Conservation (phyloP, 2,329 filamentous ascomycete species). For the Lasiodiplodia sp. region DNA sequence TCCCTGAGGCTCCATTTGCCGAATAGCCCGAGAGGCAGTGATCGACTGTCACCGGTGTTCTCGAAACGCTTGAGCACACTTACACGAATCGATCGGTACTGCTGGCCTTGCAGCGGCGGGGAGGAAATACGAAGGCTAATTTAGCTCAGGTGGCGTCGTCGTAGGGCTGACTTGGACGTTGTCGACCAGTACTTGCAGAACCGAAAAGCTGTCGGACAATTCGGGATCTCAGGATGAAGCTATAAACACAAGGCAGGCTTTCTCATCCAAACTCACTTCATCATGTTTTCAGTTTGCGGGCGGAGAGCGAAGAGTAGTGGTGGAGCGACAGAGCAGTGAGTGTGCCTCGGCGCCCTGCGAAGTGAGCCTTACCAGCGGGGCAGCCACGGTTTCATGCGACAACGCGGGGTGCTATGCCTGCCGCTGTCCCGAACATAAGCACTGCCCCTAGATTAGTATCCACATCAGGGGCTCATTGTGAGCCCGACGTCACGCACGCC, state of each 20-base stretch:
- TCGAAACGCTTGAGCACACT: not conserved
- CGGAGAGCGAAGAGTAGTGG: not conserved
- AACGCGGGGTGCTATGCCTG: not conserved
- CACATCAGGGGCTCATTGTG: not conserved
- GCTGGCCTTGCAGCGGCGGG: not conserved
- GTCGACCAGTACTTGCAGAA: not conserved
- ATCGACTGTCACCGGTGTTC: not conserved
- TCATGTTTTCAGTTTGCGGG: not conserved
- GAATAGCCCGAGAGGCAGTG: not conserved
- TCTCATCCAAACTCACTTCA: not conserved
- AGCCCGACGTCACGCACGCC: not conserved
- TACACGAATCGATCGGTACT: not conserved
- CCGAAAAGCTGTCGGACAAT: not conserved
- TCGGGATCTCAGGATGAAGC: not conserved
- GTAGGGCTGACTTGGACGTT: not conserved
- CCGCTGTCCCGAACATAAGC: not conserved
- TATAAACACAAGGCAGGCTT: not conserved
- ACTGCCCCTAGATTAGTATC: not conserved
- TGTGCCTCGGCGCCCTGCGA: not conserved
- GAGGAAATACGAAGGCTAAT: not conserved
- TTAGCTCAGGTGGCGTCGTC: not conserved
- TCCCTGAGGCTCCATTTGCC: no score
- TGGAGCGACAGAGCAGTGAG: not conserved
- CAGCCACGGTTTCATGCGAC: no score
- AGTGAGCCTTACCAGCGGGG: not conserved